Base-by-base conservation (phyloP, 257 asterid genomes). In the Solanum boliviense region DNA sequence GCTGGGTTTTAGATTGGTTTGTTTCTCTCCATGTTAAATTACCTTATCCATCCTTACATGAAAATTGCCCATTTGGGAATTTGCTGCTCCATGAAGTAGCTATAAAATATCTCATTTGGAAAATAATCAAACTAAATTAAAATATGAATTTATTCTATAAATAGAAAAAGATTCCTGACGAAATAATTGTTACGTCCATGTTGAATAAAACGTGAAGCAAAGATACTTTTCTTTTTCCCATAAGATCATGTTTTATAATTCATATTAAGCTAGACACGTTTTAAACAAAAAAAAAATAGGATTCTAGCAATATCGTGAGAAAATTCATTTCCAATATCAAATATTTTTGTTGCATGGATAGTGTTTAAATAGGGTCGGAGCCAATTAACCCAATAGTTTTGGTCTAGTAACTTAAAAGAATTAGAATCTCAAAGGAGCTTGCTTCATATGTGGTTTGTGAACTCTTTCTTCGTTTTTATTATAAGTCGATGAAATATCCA, bases 21-120 rank as follows among this genome's bases (percentile, higher is more conserved):
- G 83, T 11, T 8, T 35, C 52, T 31, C 31, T 74, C 48, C 52
- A 21, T 74, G 83, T 46, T 68, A 60, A 82, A 87, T 81, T 82
- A 72, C 86, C 83, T 16, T 84, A n/a, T 75, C 70, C 65, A 87
- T 87, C 89, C 88, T 46, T 83, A n/a, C 86, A 90, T 58, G 86
- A 36, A 83, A 87, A 23, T 67, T 56, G 72, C 56, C 31, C 85
- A 48, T 48, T 48, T 81, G 39, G 41, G 29, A 73, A 73, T 7
- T 65, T 70, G 38, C 81, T 41, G 20, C 70, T 23, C 35, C 32
- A 84, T 31, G 5, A 71, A 81, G 65, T 46, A 27, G 52, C 86
- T 46, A 72, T 9, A 76, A 34, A 41, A 81, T 81, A 46, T 81
- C 41, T 29, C 84, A 5, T 48, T 16, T 10, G 41, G 29, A 79